Base-by-base conservation (phyloP, 2,329 filamentous ascomycete species). In the Bipolaris oryzae region DNA sequence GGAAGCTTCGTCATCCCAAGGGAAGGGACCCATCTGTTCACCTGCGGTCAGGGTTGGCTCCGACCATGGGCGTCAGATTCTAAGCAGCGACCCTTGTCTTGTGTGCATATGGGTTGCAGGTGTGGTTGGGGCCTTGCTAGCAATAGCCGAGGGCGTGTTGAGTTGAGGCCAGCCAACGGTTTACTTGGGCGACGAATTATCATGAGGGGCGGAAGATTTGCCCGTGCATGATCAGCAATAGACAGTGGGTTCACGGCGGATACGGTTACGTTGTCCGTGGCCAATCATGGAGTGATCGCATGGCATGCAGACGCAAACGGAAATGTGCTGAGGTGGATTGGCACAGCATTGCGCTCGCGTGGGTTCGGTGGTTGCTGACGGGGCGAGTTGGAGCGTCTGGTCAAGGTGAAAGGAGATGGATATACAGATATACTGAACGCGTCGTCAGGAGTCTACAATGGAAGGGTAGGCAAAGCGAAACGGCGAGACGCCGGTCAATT, bases 131-230 rank as follows among this genome's bases (percentile, higher is more conserved):
- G 23, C 33, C 33, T 38, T 10, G 38, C 48, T 43, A 38, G 31
- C 25, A 52, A 35, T 15, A 49, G 16, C 20, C 23, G 31, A 38
- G n/a, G 16, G 39, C 25, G 42, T 15, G 23, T 34, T 49, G 33
- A 33, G 2, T 39, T 38, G 20, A 49, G 23, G 16, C 44, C 20
- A 43, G 54, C 31, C n/a, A 48, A 47, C 38, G 9, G 43, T 53
- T 35, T 28, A 25, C 34, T 34, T 47, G 11, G 42, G 18, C 13
- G 48, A 42, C 20, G 16, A 47, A 53, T 43, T 25, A 41, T 31
- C 37, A 53, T 20, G 44, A 44, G 31, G 54, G 20, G 38, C 44
- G 31, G 50, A 28, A 49, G 23, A 34, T 34, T 42, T 53, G 43
- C 18, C 44, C 50, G 50, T 23, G 20, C 35, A 47, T 23, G 38